Evolutionary conservation across 2,329 filamentous ascomycete species (phyloP).

Genomic region (Cladobotryum mycophilum): DNA sequence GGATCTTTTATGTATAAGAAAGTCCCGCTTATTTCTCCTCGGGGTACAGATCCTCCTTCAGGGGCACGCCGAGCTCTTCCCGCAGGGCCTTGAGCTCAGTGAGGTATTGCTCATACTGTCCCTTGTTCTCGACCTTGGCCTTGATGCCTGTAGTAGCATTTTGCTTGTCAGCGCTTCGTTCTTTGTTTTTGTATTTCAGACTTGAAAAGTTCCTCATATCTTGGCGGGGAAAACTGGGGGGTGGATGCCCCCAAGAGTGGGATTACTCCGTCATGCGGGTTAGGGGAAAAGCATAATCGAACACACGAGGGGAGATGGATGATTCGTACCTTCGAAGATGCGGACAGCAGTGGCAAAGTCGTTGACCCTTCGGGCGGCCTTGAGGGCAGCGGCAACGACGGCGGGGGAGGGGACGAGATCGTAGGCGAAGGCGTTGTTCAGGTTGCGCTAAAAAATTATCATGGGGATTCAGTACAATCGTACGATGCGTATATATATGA

Average conservation of each 20-base stretch:
- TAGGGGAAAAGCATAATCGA: not conserved
- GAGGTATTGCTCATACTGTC: constrained; percentile 95
- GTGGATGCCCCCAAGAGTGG: constrained; percentile 4
- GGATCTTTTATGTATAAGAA: too few relatives aligned
- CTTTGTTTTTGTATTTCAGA: not conserved
- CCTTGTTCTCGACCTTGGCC: constrained; percentile 98
- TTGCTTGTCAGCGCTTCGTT: not conserved
- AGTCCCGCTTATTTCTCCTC: constrained; percentile 39
- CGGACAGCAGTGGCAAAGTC: constrained; percentile 97
- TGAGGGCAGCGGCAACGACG: constrained; percentile 85
- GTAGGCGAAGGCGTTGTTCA: constrained; percentile 99
- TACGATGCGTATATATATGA: constrained; percentile 7
- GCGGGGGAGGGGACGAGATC: constrained; percentile 94
- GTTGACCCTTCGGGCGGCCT: constrained; percentile 91
- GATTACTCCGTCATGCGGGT: not conserved
- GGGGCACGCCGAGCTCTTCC: constrained; percentile 83
- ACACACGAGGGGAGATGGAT: not conserved
- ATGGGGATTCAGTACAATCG: constrained; percentile 18
- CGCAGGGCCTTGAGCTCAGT: constrained; percentile 86
- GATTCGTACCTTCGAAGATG: constrained; percentile 84
- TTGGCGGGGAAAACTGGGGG: not conserved
- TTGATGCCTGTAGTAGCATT: constrained; percentile 68
- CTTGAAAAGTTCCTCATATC: too few relatives aligned
- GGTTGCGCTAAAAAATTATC: constrained; percentile 58
- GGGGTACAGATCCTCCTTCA: constrained; percentile 92